A percentile compares a stretch with the other conserved stretches of the same genome.
phyloP scores from a whole-genome alignment of 2,329 filamentous ascomycete species.

The Coleophoma cylindrospora region DNA sequence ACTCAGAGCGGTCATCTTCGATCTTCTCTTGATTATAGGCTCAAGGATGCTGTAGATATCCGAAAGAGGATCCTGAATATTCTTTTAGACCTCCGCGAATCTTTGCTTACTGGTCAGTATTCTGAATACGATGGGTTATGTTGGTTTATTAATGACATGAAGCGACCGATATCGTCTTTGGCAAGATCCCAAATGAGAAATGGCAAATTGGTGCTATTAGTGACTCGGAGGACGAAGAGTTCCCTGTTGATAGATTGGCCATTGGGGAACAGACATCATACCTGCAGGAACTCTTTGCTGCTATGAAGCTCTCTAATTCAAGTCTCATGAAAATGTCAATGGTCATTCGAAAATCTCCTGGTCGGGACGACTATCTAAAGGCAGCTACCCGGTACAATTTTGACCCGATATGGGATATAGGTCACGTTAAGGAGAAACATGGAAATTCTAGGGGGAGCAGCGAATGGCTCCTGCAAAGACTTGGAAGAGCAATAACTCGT shows the following conservation, averaged over 20 bases:
- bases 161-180: conserved; percentile 14
- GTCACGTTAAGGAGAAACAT: conserved; percentile 19
- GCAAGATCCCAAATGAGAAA: conserved; percentile 9
- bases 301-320: conserved; percentile 12
- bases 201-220: conserved; percentile 10
- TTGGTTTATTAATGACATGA: not conserved
- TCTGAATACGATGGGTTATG: not conserved
- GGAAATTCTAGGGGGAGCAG: conserved; percentile 6
- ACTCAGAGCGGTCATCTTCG: conserved; percentile 7
- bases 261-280: conserved; percentile 10
- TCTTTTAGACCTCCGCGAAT: conserved; percentile 14
- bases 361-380: conserved; percentile 19
- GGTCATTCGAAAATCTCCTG: conserved; percentile 16
- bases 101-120: conserved; percentile 10
- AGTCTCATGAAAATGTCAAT: conserved; percentile 20
- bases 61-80: conserved; percentile 12
- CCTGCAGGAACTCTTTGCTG: conserved; percentile 13
- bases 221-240: conserved; percentile 12
- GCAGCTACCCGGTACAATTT: conserved; percentile 14
- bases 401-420: conserved; percentile 11
- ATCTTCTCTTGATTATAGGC: conserved; percentile 17
- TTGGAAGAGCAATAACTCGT: conserved; percentile 25
- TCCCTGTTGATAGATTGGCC: not conserved
- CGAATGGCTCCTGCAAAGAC: conserved; percentile 17
- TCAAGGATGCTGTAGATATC: conserved; percentile 16